phyloP scores from a whole-genome alignment of 2,329 filamentous ascomycete genomes.

The Sporothrix globosa region DNA sequence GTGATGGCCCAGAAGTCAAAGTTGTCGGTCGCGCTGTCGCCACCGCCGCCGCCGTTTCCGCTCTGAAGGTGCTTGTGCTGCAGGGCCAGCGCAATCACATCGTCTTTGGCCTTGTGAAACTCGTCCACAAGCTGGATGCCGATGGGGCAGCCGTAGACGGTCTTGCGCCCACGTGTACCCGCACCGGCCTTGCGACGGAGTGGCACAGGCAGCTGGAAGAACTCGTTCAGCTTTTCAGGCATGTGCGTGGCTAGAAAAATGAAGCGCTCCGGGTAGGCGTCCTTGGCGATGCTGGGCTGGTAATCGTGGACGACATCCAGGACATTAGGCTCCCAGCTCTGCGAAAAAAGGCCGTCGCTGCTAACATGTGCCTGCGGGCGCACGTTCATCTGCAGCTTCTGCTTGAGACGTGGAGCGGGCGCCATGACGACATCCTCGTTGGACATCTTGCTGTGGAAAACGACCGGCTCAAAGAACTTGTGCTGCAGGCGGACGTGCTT shows the following conservation, averaged over 20 bases:
- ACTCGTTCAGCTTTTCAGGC: constrained; percentile 34
- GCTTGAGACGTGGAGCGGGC: constrained; percentile 35
- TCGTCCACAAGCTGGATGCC: constrained; percentile 39
- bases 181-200: constrained; percentile 30
- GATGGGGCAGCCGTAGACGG: constrained; percentile 37
- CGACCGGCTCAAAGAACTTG: constrained; percentile 36
- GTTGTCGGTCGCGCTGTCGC: constrained; percentile 19
- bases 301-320: constrained; percentile 30
- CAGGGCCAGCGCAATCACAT: constrained; percentile 32
- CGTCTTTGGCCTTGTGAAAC: constrained; percentile 37
- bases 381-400: constrained; percentile 36
- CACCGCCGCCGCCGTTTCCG: background rate
- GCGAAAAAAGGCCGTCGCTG: constrained; percentile 33
- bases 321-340: constrained; percentile 31
- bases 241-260: constrained; percentile 36
- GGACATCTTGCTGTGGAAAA: constrained; percentile 35
- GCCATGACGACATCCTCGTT: constrained; percentile 35
- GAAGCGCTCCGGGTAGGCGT: constrained; percentile 38
- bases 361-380: constrained; percentile 17
- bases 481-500: constrained; percentile 32
- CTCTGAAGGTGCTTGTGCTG: constrained; percentile 35
- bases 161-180: constrained; percentile 30
- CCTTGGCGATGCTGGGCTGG: constrained; percentile 34
- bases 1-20: constrained; percentile 39
- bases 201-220: constrained; percentile 37